These are phyloP conservation scores for Tricladium varicosporioides DNA, from an alignment of 2,329 filamentous ascomycete species.

Conservation along the genomic window DNA sequence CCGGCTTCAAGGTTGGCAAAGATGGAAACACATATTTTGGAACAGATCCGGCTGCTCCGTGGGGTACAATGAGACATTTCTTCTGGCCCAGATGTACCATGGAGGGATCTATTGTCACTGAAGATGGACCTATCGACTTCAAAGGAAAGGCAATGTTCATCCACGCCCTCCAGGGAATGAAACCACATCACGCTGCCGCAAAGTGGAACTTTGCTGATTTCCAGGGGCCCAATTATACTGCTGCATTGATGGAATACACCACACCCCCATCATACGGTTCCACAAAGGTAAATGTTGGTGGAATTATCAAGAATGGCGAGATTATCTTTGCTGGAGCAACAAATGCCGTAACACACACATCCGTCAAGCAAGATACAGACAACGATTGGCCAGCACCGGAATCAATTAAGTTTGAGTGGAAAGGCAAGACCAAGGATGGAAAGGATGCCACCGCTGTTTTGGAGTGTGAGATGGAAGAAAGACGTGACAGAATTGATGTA, in stretches of 20 bases:
- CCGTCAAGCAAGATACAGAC: conserved; percentile 67
- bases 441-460: conserved; percentile 69
- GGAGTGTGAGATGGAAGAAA: conserved; percentile 65
- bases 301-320: conserved; percentile 76
- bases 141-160: conserved; percentile 76
- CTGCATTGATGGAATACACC: conserved; percentile 92
- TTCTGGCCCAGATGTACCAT: conserved; percentile 90
- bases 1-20: conserved; percentile 81
- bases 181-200: conserved; percentile 91
- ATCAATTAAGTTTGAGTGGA: conserved; percentile 73
- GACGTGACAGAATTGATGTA: conserved; percentile 83
- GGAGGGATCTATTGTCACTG: conserved; percentile 81
- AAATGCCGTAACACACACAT: conserved; percentile 67
- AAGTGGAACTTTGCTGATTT: conserved; percentile 94
- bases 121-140: conserved; percentile 78
- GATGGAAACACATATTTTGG: conserved; percentile 83
- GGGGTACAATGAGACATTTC: conserved; percentile 87
- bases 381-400: conserved; percentile 89
- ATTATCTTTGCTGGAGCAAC: conserved; percentile 70
- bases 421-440: conserved; percentile 72
- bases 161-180: conserved; percentile 95
- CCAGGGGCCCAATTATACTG: conserved; percentile 82
- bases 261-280: conserved; percentile 91
- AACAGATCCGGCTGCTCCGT: conserved; percentile 80
- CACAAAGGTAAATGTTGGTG: conserved; percentile 79